phyloP scores from a whole-genome alignment of 192 early-diverging fungal genomes.

The Coemansia sp. region DNA sequence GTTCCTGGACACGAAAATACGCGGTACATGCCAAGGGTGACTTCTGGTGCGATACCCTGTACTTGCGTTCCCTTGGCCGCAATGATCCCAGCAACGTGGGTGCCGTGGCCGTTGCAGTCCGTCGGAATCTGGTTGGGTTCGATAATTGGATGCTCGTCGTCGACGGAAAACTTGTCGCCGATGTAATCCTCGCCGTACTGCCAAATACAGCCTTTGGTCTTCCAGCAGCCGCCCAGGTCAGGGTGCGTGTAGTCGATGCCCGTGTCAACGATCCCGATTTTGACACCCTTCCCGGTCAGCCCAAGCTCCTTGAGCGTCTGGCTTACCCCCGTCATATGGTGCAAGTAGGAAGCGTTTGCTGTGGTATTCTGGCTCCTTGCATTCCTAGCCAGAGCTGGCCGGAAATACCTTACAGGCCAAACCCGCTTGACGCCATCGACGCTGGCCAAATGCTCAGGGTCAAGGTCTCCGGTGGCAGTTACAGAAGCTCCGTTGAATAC shows the following conservation, averaged over 20 bases:
- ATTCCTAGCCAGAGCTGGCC: not conserved
- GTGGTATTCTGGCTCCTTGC: not conserved
- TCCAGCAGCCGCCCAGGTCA: constrained; percentile 62
- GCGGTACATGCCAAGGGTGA: constrained; percentile 61
- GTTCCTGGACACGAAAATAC: constrained; percentile 53
- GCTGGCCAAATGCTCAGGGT: constrained; percentile 7
- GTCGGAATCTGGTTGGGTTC: constrained; percentile 52
- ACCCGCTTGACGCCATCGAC: constrained; percentile 24
- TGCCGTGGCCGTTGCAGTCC: constrained; percentile 64
- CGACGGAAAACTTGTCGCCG: constrained; percentile 49
- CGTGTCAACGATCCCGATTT: constrained; percentile 63
- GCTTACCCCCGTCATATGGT: constrained; percentile 51
- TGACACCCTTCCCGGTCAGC: constrained; percentile 57
- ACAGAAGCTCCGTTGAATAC: constrained; percentile 22
- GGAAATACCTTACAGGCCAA: constrained; percentile 16
- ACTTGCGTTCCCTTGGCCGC: constrained; percentile 43
- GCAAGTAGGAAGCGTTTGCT: constrained; percentile 17
- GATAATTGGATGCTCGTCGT: constrained; percentile 18
- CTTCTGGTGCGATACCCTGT: constrained; percentile 59
- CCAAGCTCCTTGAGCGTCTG: constrained; percentile 43
- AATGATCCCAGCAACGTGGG: constrained; percentile 61
- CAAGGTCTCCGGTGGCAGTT: not conserved
- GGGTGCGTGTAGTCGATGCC: constrained; percentile 65
- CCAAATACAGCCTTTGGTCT: constrained; percentile 51
- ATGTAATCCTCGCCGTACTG: constrained; percentile 61